Base-by-base conservation (phyloP, 1,139 yeast species). In the Suhomyces ambrosiae region DNA sequence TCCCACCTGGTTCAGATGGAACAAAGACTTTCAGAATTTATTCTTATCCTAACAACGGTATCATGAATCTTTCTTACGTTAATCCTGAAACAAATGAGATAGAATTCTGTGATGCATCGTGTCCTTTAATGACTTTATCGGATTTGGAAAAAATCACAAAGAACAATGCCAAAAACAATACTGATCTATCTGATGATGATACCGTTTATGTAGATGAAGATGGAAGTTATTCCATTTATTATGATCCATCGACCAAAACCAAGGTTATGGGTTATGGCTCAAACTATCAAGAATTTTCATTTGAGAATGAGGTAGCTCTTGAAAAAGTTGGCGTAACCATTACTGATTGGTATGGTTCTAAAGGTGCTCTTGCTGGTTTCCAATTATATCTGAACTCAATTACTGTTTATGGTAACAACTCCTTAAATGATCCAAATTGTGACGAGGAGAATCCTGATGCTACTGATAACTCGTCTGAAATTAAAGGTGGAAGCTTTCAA, bases 21-120 rank as follows among this genome's bases (percentile, higher is more conserved):
- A 78, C 86, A 4, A 72, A 81, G 41, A 49, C 74, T 6, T 90
- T 89, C 60, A 74, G 97, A 52, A 68, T 92, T 14, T 67, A 85
- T 35, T 80, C 96, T 0, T 68, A 76, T 40, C 97, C 97, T 1
- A 76, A 88, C 30, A 77, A 83, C 49, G 90, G 97, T 49, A 90
- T 90, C 46, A 86, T 92, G 96, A 92, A 92, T 56, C 63, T 92
- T 48, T 82, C 96, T 0, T 92, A 88, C 54, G 66, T 85, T 23
- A 94, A 90, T 54, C 95, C 95, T 3, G 49, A 58, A 2, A 74
- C 88, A 1, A 80, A 83, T 38, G 65, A 68, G 19, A 35, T 78
- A 6, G 55, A 65, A 4, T 65, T 62, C 47, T 92, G 98, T 68
- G 96, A 89, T 58, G 95, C 96, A 1, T 84, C 79, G 74, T 92